These are phyloP conservation scores for Paecilomyces sp. DNA, from an alignment of 2,329 filamentous ascomycete genomes.

Conservation along the genomic window DNA sequence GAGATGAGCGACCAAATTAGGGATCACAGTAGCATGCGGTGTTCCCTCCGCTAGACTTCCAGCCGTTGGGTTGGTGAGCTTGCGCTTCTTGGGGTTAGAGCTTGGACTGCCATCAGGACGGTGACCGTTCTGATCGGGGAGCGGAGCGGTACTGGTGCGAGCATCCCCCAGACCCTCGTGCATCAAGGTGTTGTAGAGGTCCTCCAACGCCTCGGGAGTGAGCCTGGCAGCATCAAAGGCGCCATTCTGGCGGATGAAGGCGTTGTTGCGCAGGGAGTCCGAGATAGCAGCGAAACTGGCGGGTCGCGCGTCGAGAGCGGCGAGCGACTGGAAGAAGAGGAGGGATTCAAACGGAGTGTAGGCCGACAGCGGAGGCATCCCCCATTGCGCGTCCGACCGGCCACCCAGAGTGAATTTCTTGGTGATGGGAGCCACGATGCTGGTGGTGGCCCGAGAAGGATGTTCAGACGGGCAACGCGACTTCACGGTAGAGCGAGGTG, in stretches of 20 bases:
- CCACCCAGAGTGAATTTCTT: slow-evolving; percentile 26
- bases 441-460: slow-evolving; percentile 4
- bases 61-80: slow-evolving; percentile 58
- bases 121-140: slow-evolving; percentile 24
- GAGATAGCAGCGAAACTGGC: slow-evolving; percentile 66
- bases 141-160: slow-evolving; percentile 22
- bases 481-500: slow-evolving; percentile 5
- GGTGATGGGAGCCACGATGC: slow-evolving; percentile 32
- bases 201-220: slow-evolving; percentile 68
- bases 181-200: slow-evolving; percentile 69
- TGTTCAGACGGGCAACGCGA: slow-evolving; percentile 1
- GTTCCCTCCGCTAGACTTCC: slow-evolving; percentile 60
- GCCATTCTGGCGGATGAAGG: slow-evolving; percentile 61
- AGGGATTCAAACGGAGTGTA: slow-evolving; percentile 84
- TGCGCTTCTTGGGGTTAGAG: slow-evolving; percentile 62
- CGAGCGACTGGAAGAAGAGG: slow-evolving; percentile 74
- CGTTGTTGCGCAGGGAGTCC: slow-evolving; percentile 65
- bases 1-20: slow-evolving; percentile 63
- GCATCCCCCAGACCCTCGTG: slow-evolving; percentile 59
- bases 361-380: slow-evolving; percentile 54
- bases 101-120: slow-evolving; percentile 16
- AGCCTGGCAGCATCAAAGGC: slow-evolving; percentile 69
- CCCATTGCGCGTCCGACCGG: slow-evolving; percentile 36
- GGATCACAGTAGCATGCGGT: slow-evolving; percentile 61
- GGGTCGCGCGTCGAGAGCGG: slow-evolving; percentile 58